phyloP scores from a whole-genome alignment of 176 grass and related monocot species.

The Phyllostachys edulis region DNA sequence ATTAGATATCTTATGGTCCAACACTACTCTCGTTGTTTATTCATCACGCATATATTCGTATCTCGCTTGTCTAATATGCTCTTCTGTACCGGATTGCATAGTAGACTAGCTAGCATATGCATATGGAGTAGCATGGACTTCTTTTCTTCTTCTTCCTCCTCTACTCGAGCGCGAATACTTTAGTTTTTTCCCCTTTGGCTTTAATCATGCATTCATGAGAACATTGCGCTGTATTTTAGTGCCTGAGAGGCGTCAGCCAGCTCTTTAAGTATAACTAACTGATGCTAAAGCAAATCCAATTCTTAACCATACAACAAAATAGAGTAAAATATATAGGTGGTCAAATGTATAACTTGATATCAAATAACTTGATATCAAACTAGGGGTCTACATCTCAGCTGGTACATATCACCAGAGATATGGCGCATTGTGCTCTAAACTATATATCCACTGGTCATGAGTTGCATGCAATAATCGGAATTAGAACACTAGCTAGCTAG shows the following conservation, averaged over 20 bases:
- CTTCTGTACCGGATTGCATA: slow-evolving; percentile 11
- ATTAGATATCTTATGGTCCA: not conserved
- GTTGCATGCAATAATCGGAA: not conserved
- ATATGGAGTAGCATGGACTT: slow-evolving; percentile 8
- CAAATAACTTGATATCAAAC: slow-evolving; percentile 11
- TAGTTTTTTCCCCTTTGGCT: not conserved
- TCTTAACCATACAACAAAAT: not conserved
- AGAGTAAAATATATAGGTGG: not conserved
- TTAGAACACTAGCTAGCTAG: not conserved
- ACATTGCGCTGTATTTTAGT: slow-evolving; percentile 34
- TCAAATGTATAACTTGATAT: slow-evolving; percentile 10
- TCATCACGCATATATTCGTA: slow-evolving; percentile 16
- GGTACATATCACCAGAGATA: not conserved
- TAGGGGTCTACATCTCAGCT: not conserved
- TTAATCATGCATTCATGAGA: slow-evolving; percentile 45
- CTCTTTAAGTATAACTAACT: not conserved
- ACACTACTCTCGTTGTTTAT: not conserved
- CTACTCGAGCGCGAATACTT: not conserved
- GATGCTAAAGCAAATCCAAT: slow-evolving; percentile 28
- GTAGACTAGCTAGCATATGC: slow-evolving; percentile 12
- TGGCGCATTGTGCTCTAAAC: slow-evolving; percentile 30
- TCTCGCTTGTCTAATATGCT: slow-evolving; percentile 8
- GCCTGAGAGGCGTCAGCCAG: slow-evolving; percentile 26
- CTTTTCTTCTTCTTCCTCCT: not conserved
- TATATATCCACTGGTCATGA: not conserved